A percentile compares a stretch with the other conserved stretches of the same genome.
Conservation (phyloP, 2,329 filamentous ascomycete genomes). For the Orbilia blumenaviensis region DNA sequence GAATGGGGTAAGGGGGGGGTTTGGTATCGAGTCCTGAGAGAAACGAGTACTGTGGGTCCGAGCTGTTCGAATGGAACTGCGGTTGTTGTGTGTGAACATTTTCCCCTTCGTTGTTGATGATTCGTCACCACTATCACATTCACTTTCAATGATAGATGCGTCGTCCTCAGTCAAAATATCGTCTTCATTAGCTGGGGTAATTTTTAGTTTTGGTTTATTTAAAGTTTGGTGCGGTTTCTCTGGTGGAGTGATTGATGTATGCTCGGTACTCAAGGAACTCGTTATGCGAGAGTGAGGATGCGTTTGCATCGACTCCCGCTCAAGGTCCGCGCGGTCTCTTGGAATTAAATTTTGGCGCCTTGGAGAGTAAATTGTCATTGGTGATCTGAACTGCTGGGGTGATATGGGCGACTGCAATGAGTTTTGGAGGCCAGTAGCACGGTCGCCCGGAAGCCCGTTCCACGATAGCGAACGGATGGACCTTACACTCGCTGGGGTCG, state of each 20-base stretch:
- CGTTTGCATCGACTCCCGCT: conserved; percentile 40
- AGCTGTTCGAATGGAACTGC: conserved; percentile 29
- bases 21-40: conserved; percentile 46
- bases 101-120: conserved; percentile 1
- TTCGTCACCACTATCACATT: conserved; percentile 22
- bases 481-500: conserved; percentile 29
- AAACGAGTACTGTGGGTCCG: conserved; percentile 31
- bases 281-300: conserved; percentile 31
- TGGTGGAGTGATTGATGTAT: neutral
- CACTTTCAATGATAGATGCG: conserved; percentile 35
- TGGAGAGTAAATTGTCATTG: conserved; percentile 3
- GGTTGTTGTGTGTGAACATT: conserved; percentile 16
- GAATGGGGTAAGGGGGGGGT: conserved; percentile 28
- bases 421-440: neutral
- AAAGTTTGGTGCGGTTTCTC: neutral
- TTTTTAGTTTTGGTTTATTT: neutral
- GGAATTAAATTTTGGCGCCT: conserved; percentile 6
- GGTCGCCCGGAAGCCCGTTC: conserved; percentile 21
- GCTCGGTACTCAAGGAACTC: conserved; percentile 7
- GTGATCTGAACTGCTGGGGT: conserved; percentile 14
- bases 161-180: conserved; percentile 45
- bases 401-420: conserved; percentile 14
- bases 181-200: conserved; percentile 24
- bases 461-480: conserved; percentile 42
- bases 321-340: neutral